Evolutionary conservation across 2,329 filamentous ascomycete genomes (phyloP).

Genomic region (Knoxdaviesia capensis): DNA sequence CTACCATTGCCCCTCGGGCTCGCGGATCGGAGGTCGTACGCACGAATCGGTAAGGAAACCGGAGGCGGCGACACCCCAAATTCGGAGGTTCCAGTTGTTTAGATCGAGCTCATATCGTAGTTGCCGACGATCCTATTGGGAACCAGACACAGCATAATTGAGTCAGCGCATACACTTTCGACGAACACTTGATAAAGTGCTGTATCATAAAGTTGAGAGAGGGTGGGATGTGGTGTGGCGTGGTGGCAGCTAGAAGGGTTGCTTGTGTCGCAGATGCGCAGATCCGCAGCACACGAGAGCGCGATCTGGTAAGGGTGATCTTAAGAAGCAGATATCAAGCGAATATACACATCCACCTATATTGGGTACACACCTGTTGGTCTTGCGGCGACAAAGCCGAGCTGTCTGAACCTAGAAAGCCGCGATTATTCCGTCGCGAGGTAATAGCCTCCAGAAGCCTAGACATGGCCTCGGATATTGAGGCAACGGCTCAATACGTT

Average conservation of each 20-base stretch:
- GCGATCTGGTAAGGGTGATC: no score
- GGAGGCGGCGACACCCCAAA: constrained; percentile 33
- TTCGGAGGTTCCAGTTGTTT: constrained; percentile 32
- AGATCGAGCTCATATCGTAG: constrained; percentile 31
- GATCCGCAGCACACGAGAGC: no score
- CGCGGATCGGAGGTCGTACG: constrained; percentile 7
- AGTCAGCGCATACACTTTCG: background rate
- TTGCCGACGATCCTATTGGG: constrained; percentile 25
- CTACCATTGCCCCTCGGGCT: no score
- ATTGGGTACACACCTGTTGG: constrained; percentile 17
- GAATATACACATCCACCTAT: no score
- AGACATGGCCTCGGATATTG: no score
- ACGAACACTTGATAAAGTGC: no score
- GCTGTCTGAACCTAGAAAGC: constrained; percentile 28
- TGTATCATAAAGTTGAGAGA: background rate
- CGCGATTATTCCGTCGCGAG: constrained; percentile 17
- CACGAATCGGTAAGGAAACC: constrained; percentile 33
- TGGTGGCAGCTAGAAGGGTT: background rate
- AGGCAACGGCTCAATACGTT: no score
- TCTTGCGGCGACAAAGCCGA: constrained; percentile 28
- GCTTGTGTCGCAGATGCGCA: no score
- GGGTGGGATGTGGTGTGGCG: background rate
- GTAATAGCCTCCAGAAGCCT: no score
- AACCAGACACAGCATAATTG: background rate
- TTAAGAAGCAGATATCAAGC: no score